phyloP scores from a whole-genome alignment of 257 asterid genomes.

The Primulina eburnea region DNA sequence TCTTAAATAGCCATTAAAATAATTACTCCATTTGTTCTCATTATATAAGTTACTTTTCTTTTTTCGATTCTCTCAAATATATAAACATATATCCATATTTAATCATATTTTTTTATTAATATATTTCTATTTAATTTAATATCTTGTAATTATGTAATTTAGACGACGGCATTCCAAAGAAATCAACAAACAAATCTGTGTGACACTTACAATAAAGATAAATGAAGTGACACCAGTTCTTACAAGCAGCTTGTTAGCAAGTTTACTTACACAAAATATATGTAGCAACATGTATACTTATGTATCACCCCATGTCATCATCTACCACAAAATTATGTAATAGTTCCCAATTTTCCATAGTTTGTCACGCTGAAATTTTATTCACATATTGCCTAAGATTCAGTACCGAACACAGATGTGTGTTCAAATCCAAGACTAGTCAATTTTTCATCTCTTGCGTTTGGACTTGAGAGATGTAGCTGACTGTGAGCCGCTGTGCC shows the following conservation, averaged over 20 bases:
- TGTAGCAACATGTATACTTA: neutral
- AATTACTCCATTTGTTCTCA: too few relatives aligned
- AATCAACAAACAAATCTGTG: neutral
- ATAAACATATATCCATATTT: too few relatives aligned
- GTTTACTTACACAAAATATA: neutral
- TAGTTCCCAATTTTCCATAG: neutral
- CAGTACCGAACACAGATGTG: constrained; percentile 3
- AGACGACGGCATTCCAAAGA: too few relatives aligned
- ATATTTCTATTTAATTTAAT: too few relatives aligned
- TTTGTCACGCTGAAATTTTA: neutral
- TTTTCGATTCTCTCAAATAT: too few relatives aligned
- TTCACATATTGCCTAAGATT: neutral
- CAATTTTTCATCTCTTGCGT: constrained; percentile 66
- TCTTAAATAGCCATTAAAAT: too few relatives aligned
- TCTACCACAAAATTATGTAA: neutral
- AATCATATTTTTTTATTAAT: too few relatives aligned
- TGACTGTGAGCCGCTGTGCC: constrained; percentile 87
- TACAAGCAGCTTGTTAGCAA: neutral
- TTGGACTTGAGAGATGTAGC: constrained; percentile 86
- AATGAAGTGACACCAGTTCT: neutral
- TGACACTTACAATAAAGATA: neutral
- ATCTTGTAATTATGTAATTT: too few relatives aligned
- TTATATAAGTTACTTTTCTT: too few relatives aligned
- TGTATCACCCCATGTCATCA: neutral
- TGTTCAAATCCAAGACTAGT: neutral